A percentile compares a stretch with the other conserved stretches of the same genome.
Evolutionary conservation across 345 rosid species (phyloP).

Genomic region (Draba incana): DNA sequence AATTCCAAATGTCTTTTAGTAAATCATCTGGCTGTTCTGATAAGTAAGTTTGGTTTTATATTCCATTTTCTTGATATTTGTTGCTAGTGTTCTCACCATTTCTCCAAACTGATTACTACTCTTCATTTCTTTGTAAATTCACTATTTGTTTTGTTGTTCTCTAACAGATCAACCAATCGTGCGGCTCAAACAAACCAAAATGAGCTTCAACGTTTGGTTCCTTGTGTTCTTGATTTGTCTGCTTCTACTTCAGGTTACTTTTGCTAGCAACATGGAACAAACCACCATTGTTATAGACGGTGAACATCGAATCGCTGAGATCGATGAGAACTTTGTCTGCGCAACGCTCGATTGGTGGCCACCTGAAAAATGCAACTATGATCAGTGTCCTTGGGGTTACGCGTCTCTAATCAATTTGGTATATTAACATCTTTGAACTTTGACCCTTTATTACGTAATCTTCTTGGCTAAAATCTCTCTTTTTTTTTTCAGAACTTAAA

Average conservation of each 20-base stretch:
- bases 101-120: not conserved
- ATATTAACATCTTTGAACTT: constrained; percentile 8
- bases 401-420: constrained; percentile 79
- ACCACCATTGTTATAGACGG: constrained; percentile 63
- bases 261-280: constrained; percentile 49
- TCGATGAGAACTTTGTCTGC: constrained; percentile 80
- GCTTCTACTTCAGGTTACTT: constrained; percentile 39
- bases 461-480: not conserved
- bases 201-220: constrained; percentile 35
- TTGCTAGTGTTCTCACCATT: not conserved
- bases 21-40: constrained; percentile 3
- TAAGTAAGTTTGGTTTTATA: not conserved
- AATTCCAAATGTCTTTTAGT: not conserved
- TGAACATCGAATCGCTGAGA: constrained; percentile 52
- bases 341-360: constrained; percentile 99
- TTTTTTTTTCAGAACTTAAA: constrained; percentile 64
- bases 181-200: constrained; percentile 36
- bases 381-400: constrained; percentile 88
- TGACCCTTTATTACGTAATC: not conserved
- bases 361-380: constrained; percentile 90
- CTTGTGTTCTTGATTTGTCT: constrained; percentile 44
- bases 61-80: constrained; percentile 2
- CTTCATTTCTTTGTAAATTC: not conserved
- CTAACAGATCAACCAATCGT: constrained; percentile 10
- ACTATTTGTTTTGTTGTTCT: not conserved